Conservation (phyloP, 1,284 basidiomycete genomes). For the Coniferiporia sulphurascens region DNA sequence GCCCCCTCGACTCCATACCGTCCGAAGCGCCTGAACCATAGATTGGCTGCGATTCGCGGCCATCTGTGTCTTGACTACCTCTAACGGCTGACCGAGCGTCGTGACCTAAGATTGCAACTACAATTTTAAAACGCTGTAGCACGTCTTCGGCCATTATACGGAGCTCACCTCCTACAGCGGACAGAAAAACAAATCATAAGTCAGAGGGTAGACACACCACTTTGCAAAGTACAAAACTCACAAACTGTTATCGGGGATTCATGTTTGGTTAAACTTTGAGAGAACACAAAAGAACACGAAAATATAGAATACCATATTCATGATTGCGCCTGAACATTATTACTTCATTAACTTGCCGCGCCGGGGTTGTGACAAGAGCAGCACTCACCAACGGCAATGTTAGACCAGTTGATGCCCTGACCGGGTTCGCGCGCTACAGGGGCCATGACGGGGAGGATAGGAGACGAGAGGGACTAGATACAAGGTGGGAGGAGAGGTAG, state of each 20-base stretch:
- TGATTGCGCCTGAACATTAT: constrained; percentile 71
- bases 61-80: constrained; percentile 99
- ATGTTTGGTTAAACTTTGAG: constrained; percentile 4
- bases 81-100: constrained; percentile 95
- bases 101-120: constrained; percentile 59
- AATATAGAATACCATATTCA: constrained; percentile 77
- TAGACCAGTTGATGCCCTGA: constrained; percentile 95
- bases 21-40: constrained; percentile 83
- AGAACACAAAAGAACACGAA: constrained; percentile 16
- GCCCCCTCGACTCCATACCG: constrained; percentile 92
- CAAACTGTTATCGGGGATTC: constrained; percentile 41
- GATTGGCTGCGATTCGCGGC: constrained; percentile 88
- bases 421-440: constrained; percentile 73
- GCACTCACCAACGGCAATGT: constrained; percentile 90
- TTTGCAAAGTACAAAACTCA: constrained; percentile 33
- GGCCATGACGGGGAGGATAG: constrained; percentile 47
- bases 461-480: constrained; percentile 22
- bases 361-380: constrained; percentile 21
- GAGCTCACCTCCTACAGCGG: constrained; percentile 42
- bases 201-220: constrained; percentile 17
- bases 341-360: constrained; percentile 22
- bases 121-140: background rate
- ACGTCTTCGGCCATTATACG: constrained; percentile 14
- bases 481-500: constrained; percentile 22
- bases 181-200: background rate